These are phyloP conservation scores for Annulohypoxylon moriforme DNA, from an alignment of 495 filamentous ascomycete genomes.

Conservation along the genomic window DNA sequence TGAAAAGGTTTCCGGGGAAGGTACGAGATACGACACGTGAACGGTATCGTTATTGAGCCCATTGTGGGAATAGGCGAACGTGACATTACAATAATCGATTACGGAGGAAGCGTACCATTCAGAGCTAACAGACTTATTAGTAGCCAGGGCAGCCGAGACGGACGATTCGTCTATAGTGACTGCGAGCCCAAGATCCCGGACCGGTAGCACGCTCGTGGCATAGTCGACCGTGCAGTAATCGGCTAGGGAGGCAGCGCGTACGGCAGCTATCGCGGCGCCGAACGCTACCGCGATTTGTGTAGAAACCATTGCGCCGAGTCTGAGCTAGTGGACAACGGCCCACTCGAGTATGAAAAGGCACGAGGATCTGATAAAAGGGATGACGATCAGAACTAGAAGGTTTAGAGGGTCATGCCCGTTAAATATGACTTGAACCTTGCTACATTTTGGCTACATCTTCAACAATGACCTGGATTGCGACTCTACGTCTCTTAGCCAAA, in stretches of 20 bases:
- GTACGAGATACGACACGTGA: constrained; percentile 55
- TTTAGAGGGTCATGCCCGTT: background rate
- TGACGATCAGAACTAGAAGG: background rate
- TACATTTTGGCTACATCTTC: constrained; percentile 1
- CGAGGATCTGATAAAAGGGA: background rate
- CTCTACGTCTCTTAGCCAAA: background rate
- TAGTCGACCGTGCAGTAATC: constrained; percentile 51
- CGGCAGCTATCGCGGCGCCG: background rate
- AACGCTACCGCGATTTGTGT: constrained; percentile 4
- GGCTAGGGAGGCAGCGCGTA: constrained; percentile 30
- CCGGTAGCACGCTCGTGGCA: constrained; percentile 45
- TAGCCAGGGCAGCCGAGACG: constrained; percentile 45
- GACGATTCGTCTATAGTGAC: constrained; percentile 52
- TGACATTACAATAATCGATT: constrained; percentile 58
- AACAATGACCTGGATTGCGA: background rate
- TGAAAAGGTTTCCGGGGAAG: constrained; percentile 53
- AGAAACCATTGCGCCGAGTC: background rate
- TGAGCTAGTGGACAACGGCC: background rate
- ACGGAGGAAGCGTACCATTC: constrained; percentile 39
- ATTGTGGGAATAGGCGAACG: constrained; percentile 58
- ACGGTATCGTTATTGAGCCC: constrained; percentile 50
- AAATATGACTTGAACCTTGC: background rate
- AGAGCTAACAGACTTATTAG: constrained; percentile 48
- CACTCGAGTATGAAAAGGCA: background rate
- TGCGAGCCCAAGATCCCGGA: constrained; percentile 45